A percentile compares a stretch with the other conserved stretches of the same genome.
Evolutionary conservation across 352 stramenopile species (phyloP).

Genomic region (Globisporangium recalcitrans): DNA sequence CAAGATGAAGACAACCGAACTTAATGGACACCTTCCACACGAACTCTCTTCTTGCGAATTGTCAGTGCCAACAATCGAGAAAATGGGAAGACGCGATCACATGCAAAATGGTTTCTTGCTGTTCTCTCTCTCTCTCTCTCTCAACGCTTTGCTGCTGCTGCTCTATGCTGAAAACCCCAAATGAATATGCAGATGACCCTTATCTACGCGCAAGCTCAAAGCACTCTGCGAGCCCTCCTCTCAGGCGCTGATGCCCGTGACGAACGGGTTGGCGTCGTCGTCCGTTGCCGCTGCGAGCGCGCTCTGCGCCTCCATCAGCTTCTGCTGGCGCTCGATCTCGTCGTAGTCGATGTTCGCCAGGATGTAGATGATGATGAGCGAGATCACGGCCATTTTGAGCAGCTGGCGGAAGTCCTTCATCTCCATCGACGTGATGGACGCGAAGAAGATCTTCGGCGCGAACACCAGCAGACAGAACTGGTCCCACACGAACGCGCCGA

Average conservation of each 20-base stretch:
- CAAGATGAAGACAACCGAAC: no score
- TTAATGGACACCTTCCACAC: no score
- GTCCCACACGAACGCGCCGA: slow-evolving; percentile 84
- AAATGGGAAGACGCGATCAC: background rate
- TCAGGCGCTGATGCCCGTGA: slow-evolving; percentile 17
- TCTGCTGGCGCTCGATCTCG: slow-evolving; percentile 85
- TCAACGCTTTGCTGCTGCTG: background rate
- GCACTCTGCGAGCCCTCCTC: background rate
- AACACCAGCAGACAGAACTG: slow-evolving; percentile 83
- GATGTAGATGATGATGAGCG: slow-evolving; percentile 82
- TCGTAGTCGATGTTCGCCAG: slow-evolving; percentile 88
- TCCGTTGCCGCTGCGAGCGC: slow-evolving; percentile 17
- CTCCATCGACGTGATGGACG: slow-evolving; percentile 66
- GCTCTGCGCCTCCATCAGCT: slow-evolving; percentile 59
- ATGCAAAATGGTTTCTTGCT: background rate
- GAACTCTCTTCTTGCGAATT: no score
- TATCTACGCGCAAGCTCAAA: background rate
- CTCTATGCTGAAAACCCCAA: background rate
- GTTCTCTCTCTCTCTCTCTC: background rate
- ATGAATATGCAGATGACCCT: background rate
- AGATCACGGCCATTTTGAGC: slow-evolving; percentile 82
- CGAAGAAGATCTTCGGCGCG: slow-evolving; percentile 83
- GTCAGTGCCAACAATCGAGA: no score
- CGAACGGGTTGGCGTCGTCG: slow-evolving; percentile 13
- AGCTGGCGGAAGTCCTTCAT: slow-evolving; percentile 77